Evolutionary conservation across 2,329 filamentous ascomycete species (phyloP).

Genomic region (Penicillium oxalicum): DNA sequence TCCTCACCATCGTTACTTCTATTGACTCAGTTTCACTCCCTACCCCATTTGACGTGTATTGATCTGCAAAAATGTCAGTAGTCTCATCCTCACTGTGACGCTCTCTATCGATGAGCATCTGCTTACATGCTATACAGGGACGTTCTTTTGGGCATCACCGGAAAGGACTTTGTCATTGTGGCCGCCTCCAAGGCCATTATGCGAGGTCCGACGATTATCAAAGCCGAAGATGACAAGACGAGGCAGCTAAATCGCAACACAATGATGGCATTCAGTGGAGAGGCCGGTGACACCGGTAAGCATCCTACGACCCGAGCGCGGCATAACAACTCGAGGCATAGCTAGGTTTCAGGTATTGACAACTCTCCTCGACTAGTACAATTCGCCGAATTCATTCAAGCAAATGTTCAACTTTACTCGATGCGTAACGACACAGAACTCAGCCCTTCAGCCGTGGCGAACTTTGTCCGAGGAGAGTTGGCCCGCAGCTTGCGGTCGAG

Average conservation of each 20-base stretch:
- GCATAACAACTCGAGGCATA: neutral
- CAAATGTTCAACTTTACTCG: conserved; percentile 94
- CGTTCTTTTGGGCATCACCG: conserved; percentile 94
- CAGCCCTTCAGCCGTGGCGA: conserved; percentile 78
- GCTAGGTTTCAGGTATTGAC: conserved; percentile 11
- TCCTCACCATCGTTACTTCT: conserved; percentile 14
- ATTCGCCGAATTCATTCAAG: conserved; percentile 99
- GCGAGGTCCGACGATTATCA: conserved; percentile 93
- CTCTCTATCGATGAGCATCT: conserved; percentile 8
- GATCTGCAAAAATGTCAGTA: conserved; percentile 27
- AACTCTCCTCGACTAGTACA: conserved; percentile 58
- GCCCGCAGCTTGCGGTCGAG: conserved; percentile 83
- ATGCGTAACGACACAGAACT: conserved; percentile 97
- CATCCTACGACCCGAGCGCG: conserved; percentile 8
- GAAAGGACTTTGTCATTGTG: conserved; percentile 98
- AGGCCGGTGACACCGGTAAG: conserved; percentile 88
- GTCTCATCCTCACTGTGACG: neutral
- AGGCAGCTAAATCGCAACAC: conserved; percentile 87
- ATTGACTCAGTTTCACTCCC: conserved; percentile 18
- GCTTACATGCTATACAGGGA: conserved; percentile 58
- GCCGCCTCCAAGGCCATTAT: conserved; percentile 97
- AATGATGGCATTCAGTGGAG: conserved; percentile 89
- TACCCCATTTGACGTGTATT: conserved; percentile 14
- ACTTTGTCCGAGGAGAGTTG: conserved; percentile 91
- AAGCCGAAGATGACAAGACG: conserved; percentile 95